Evolutionary conservation across 1,139 yeast species (phyloP), one percentile per base, ranked within the genome.

Genomic region (Geotrichum aggregatum): DNA sequence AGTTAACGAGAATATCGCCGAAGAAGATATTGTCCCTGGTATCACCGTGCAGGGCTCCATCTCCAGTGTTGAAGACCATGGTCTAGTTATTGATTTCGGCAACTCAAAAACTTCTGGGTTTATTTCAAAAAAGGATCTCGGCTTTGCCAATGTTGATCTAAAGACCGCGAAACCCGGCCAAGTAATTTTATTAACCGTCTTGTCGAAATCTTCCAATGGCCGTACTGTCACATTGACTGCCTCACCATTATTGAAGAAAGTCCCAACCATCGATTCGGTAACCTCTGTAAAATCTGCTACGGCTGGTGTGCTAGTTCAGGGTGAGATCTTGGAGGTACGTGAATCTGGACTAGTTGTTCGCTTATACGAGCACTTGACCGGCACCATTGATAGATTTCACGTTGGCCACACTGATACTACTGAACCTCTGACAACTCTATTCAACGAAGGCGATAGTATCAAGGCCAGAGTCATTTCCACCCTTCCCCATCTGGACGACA

Each of bases 21-120:
- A 82, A 49, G 92, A 84, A 49, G 96, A 87, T 65, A 69, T 87
- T 55, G 68, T 73, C 3, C 66, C 76, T 16, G 89, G 89, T 36
- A 76, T 79, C 60, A 66, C 84, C 6, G 65, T 92, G 2, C 98
- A 92, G 70, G 89, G 83, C 28, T 76, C 88, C 1, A 82, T 92
- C 16, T 76, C 76, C 55, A 84, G 95, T 49, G 71, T 87, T 22
- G 98, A 92, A 74, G 98, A 92, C 64, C 96, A 87, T 65, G 98
- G 98, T 69, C 77, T 83, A 14, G 79, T 87, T 54, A 71, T 91
- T 49, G 85, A 83, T 61, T 69, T 86, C 28, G 97, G 97, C 22
- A 49, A 51, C n/a, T 33, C 50, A 28, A 65, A 67, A 3, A 56
- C 77, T 14, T 70, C 80, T 19, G 98, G 95, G 0, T 92, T 92